Evolutionary conservation across 257 asterid species (phyloP), one percentile per base, ranked within the genome.

Genomic region (Pogostemon cablin): DNA sequence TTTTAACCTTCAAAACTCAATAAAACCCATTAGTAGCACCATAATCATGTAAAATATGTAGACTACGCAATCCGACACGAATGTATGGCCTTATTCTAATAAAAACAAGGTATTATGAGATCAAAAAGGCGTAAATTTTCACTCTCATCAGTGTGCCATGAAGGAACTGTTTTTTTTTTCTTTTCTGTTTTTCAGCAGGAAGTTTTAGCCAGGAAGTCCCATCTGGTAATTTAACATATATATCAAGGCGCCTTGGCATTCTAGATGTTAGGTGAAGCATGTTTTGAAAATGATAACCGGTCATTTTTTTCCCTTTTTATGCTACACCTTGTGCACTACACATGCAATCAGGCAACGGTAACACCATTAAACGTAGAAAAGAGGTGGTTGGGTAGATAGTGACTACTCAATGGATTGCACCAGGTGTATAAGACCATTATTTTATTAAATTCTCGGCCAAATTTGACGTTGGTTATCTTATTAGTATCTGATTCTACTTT

Each of bases 241-340:
- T 64, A 65, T 32, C 12, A 11, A 65, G 70, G 58, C 4, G 35
- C 25, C 69, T 46, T 64, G 9, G 10, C 47, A 43, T 32, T 57
- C 15, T 0, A 37, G 38, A 56, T 68, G 56, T 6, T 43, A 11
- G 63, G 41, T 15, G 72, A 69, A 55, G 66, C 65, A 42, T 53
- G 49, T 35, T 54, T 20, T 38, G 25, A 54, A 68, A 55, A 41
- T 54, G 43, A 7, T 50, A 4, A 17, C 6, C 6, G 39, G 6
- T 25, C 4, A 25, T 55, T 55, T 12, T 0, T 5, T 17, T 25
- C 25, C 32, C 2, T 54, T 25, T 7, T 56, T 2, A 20, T 57
- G 17, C 40, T 56, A 56, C 62, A 56, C 62, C 11, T 57, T 10
- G 43, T 32, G 39, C 4, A 0, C 12, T 56, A 32, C 32, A 32